Conservation (phyloP, 164 flowering plant genomes). For the Liriodendron chinense region DNA sequence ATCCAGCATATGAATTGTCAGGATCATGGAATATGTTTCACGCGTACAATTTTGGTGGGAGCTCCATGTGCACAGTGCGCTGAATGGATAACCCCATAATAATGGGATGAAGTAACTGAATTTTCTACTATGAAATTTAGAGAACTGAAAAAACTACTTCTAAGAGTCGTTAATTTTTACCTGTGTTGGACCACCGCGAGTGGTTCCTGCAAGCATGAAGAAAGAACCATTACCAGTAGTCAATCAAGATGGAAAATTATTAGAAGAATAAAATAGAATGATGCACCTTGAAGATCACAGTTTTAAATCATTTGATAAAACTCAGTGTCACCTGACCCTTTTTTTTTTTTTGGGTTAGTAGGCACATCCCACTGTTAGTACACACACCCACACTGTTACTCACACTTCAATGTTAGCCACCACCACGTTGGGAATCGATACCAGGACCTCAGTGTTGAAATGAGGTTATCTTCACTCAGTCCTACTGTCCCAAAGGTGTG, state of each 20-base stretch:
- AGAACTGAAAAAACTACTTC: neutral
- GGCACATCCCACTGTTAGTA: no score
- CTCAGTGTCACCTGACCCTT: neutral
- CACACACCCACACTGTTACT: no score
- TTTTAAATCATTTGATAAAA: neutral
- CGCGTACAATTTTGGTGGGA: neutral
- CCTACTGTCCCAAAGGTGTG: no score
- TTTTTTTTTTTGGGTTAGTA: no score
- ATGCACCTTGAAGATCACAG: neutral
- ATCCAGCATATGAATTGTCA: neutral
- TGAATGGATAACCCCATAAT: neutral
- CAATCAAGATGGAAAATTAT: neutral
- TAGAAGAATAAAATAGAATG: neutral
- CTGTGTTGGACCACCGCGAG: conserved; percentile 27
- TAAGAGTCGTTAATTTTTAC: conserved; percentile 20
- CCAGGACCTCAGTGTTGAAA: no score
- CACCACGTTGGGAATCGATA: no score
- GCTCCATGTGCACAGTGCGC: neutral
- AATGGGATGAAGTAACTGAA: neutral
- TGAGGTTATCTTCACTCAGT: no score
- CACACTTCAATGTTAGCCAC: no score
- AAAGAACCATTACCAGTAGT: neutral
- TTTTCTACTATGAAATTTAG: neutral
- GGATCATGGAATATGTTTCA: neutral
- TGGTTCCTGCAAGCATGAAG: conserved; percentile 29